Evolutionary conservation across 495 filamentous ascomycete species (phyloP).

Genomic region (Talaromyces proteolyticus): DNA sequence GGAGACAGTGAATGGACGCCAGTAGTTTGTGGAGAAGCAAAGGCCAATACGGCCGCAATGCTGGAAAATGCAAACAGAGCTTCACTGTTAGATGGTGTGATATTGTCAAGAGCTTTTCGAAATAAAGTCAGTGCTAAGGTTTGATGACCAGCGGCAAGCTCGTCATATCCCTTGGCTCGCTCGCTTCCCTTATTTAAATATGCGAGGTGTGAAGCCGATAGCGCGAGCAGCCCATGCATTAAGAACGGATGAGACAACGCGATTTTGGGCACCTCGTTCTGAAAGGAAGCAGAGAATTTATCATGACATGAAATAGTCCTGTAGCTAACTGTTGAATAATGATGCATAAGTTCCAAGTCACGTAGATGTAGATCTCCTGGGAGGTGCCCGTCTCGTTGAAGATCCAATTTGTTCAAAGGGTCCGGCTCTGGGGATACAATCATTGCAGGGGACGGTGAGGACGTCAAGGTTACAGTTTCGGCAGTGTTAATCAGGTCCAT

Average conservation of each 20-base stretch:
- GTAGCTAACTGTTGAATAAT: conserved; percentile 40
- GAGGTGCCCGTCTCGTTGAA: conserved; percentile 2
- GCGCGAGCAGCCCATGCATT: conserved; percentile 39
- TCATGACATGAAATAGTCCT: conserved; percentile 27
- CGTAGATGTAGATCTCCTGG: conserved; percentile 3
- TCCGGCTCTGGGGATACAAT: conserved; percentile 3
- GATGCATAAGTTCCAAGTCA: conserved; percentile 41
- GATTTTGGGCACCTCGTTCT: conserved; percentile 34
- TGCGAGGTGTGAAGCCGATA: conserved; percentile 41
- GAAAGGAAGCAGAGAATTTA: conserved; percentile 28
- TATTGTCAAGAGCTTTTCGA: conserved; percentile 35
- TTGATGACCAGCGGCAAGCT: conserved; percentile 24
- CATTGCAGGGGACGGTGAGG: not conserved
- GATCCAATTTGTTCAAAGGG: conserved; percentile 2
- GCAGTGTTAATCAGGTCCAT: not conserved
- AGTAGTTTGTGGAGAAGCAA: conserved; percentile 4
- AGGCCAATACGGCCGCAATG: conserved; percentile 33
- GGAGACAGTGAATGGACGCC: conserved; percentile 2
- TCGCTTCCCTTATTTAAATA: conserved; percentile 18
- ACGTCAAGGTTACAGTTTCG: not conserved
- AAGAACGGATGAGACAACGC: conserved; percentile 37
- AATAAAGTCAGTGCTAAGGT: conserved; percentile 40
- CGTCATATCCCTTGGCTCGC: conserved; percentile 5
- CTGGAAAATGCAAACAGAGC: conserved; percentile 47
- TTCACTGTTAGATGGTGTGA: conserved; percentile 42